These are phyloP conservation scores for Eucalyptus brandiana DNA, from an alignment of 345 rosid species.

Conservation along the genomic window DNA sequence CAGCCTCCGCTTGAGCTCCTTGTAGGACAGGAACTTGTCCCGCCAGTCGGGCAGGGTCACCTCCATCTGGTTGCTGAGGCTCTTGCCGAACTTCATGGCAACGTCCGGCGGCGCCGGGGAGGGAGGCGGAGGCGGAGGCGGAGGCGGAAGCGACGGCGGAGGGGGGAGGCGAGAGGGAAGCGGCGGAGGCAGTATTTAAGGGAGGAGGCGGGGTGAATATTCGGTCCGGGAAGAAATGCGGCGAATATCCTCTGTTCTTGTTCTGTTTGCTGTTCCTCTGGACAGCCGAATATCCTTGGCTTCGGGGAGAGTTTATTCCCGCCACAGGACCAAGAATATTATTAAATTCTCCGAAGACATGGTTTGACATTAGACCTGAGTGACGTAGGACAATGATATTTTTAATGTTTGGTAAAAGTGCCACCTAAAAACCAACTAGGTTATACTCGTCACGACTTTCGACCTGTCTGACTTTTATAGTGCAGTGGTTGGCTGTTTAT, in stretches of 20 bases:
- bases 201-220: background rate
- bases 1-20: conserved; percentile 36
- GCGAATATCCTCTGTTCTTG: background rate
- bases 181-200: background rate
- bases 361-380: no score
- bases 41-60: conserved; percentile 36
- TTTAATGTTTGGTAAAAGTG: no score
- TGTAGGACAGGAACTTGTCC: conserved; percentile 47
- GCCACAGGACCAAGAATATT: background rate
- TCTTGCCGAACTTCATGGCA: conserved; percentile 37
- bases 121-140: background rate
- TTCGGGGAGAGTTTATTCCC: background rate
- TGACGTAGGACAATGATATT: background rate
- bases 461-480: background rate
- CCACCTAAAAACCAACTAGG: background rate
- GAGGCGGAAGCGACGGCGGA: background rate
- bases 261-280: background rate
- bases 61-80: conserved; percentile 45
- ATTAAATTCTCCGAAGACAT: background rate
- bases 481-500: background rate
- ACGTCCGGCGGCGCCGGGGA: background rate
- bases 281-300: background rate
- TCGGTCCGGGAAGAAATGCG: background rate
- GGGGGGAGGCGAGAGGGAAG: background rate
- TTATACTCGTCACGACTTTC: background rate